Base-by-base conservation (phyloP, 2,329 filamentous ascomycete genomes). In the Alternaria brassicicola region DNA sequence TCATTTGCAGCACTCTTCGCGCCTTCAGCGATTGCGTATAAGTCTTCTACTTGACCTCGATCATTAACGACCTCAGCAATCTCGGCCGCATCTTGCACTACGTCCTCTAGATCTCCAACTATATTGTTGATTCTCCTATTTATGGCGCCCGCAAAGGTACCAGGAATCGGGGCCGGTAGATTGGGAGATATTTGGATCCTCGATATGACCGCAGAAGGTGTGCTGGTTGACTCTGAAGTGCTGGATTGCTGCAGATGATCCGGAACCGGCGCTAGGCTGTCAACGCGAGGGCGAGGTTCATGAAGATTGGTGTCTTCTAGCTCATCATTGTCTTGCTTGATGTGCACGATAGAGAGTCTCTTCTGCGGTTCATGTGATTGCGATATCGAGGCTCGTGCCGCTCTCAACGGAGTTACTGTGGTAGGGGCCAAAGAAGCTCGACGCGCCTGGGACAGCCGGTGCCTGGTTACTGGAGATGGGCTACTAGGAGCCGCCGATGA, bases 51-150 rank as follows among this genome's bases (percentile, higher is more conserved):
- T 25, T 76, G 69, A 4, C 69, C 66, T 28, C 62, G 63, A 51
- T 77, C 62, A 7, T 71, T 64, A 2, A 73, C 72, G 36, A 74
- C 65, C 38, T 78, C 70, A 6, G 78, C 76, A 28, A 78, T 69
- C 2, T 70, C 55, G 12, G 78, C 66, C 2, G 79, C 79, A 54
- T 81, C 76, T 56, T 79, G 70, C 56, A 81, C 78, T 43, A 81
- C 69, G n/a, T 76, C 70, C 57, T 81, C 79, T 6, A 81, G 58
- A 0, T 73, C 76, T 26, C 74, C 74, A 6, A 81, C 76, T 9
- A 79, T 74, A 25, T 69, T 67, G 47, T 66, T 72, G 25, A 74
- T 63, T 13, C 48, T 66, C 35, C 62, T 56, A 13, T 64, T 56
- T 17, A 64, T 64, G 3, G 48, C 45, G 7, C 57, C 56, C 35